phyloP scores from a whole-genome alignment of 2,329 filamentous ascomycete species.

The Ophiostoma quercus region DNA sequence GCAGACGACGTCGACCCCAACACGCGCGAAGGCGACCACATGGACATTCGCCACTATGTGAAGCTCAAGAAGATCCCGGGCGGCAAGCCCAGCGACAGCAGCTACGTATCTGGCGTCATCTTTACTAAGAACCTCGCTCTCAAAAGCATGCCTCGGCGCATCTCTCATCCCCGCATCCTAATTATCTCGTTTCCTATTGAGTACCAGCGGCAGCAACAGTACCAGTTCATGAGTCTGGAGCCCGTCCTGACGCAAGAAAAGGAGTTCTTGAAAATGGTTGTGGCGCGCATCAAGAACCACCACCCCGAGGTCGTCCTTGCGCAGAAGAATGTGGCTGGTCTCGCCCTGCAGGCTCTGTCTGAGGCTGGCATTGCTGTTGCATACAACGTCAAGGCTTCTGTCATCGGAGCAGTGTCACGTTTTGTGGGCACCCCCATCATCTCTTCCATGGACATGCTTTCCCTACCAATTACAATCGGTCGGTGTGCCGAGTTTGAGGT shows the following conservation, averaged over 20 bases:
- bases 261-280: slow-evolving; percentile 85
- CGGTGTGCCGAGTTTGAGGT: slow-evolving; percentile 85
- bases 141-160: slow-evolving; percentile 90
- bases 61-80: slow-evolving; percentile 96
- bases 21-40: slow-evolving; percentile 83
- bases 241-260: slow-evolving; percentile 95
- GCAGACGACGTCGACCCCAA: slow-evolving; percentile 94
- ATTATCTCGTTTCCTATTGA: slow-evolving; percentile 94
- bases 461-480: slow-evolving; percentile 69
- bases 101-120: slow-evolving; percentile 94
- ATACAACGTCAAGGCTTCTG: slow-evolving; percentile 94
- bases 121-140: slow-evolving; percentile 96
- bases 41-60: slow-evolving; percentile 95
- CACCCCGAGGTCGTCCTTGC: slow-evolving; percentile 83
- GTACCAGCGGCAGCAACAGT: slow-evolving; percentile 80
- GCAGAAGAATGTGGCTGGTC: slow-evolving; percentile 84
- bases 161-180: slow-evolving; percentile 76
- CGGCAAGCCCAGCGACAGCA: slow-evolving; percentile 81
- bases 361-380: slow-evolving; percentile 87
- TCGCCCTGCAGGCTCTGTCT: slow-evolving; percentile 82
- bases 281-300: slow-evolving; percentile 82
- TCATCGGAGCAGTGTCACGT: slow-evolving; percentile 88
- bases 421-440: slow-evolving; percentile 90
- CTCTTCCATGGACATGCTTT: slow-evolving; percentile 89
- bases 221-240: slow-evolving; percentile 96